phyloP scores from a whole-genome alignment of 2,329 filamentous ascomycete genomes.

The Fusarium sp. region DNA sequence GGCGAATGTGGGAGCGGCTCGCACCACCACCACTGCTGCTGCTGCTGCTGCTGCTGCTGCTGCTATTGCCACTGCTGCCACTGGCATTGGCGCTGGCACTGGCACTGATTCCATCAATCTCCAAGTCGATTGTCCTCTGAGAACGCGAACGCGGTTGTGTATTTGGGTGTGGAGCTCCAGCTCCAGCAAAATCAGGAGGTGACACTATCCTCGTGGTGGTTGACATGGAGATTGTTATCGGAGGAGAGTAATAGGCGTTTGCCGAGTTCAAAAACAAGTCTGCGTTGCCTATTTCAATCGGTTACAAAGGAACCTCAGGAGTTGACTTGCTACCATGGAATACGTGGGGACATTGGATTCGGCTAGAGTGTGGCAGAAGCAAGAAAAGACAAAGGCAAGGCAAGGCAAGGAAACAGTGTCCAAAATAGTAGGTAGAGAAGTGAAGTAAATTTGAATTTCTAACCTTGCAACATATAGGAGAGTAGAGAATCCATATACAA shows the following conservation, averaged over 20 bases:
- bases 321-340: conserved; percentile 26
- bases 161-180: not conserved
- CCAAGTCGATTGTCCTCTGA: conserved; percentile 26
- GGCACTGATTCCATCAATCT: not conserved
- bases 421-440: not conserved
- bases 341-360: conserved; percentile 7
- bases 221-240: conserved; percentile 40
- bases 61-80: not conserved
- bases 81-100: not conserved
- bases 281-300: conserved; percentile 36
- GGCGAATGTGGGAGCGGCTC: conserved; percentile 22
- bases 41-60: not conserved
- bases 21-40: conserved; percentile 12
- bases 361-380: not conserved
- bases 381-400: not conserved
- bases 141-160: conserved; percentile 19
- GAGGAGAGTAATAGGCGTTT: conserved; percentile 26
- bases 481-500: conserved; percentile 38
- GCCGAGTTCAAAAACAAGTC: conserved; percentile 32
- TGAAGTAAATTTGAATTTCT: conserved; percentile 17
- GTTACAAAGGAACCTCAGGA: conserved; percentile 37
- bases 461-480: conserved; percentile 41
- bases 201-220: conserved; percentile 34
- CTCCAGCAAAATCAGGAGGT: conserved; percentile 23
- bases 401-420: not conserved